Evolutionary conservation across 208 protist species (phyloP).

Genomic region (Crithidia acanthocephali): DNA sequence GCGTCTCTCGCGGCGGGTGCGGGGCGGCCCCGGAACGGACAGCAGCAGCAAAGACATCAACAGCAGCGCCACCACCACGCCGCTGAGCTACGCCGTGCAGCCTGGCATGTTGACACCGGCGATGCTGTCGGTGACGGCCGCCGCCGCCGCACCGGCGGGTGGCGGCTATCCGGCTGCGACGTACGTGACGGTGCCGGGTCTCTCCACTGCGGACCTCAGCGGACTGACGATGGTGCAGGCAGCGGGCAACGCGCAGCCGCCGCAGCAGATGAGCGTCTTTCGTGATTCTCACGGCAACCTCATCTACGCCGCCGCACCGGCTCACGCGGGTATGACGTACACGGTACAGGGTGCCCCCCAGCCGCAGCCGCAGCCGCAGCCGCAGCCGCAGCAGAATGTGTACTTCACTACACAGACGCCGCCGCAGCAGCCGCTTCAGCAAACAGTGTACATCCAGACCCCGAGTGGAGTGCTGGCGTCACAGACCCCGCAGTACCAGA

Average conservation of each 20-base stretch:
- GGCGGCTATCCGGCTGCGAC: slow-evolving; percentile 9
- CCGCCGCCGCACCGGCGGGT: background rate
- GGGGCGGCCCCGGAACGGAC: background rate
- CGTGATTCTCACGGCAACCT: slow-evolving; percentile 19
- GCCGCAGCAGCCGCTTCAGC: slow-evolving; percentile 14
- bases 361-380: background rate
- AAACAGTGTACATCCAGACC: background rate
- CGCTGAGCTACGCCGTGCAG: slow-evolving; percentile 14
- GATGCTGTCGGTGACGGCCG: slow-evolving; percentile 4
- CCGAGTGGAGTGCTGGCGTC: background rate
- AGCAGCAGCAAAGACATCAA: slow-evolving; percentile 6
- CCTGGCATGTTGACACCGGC: slow-evolving; percentile 12
- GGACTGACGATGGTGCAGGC: slow-evolving; percentile 15
- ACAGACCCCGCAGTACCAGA: background rate
- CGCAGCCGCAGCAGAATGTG: background rate
- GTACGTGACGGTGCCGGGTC: slow-evolving; percentile 14
- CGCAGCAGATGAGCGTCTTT: slow-evolving; percentile 12
- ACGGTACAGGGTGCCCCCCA: background rate
- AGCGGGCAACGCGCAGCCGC: background rate
- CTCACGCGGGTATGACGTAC: slow-evolving; percentile 15
- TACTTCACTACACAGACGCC: slow-evolving; percentile 1
- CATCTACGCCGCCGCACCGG: slow-evolving; percentile 1
- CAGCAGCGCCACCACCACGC: background rate
- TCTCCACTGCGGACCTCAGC: slow-evolving; percentile 12
- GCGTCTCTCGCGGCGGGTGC: slow-evolving; percentile 54